These are phyloP conservation scores for Dendrobium chrysotoxum DNA, from an alignment of 106 monocot species.

Conservation along the genomic window DNA sequence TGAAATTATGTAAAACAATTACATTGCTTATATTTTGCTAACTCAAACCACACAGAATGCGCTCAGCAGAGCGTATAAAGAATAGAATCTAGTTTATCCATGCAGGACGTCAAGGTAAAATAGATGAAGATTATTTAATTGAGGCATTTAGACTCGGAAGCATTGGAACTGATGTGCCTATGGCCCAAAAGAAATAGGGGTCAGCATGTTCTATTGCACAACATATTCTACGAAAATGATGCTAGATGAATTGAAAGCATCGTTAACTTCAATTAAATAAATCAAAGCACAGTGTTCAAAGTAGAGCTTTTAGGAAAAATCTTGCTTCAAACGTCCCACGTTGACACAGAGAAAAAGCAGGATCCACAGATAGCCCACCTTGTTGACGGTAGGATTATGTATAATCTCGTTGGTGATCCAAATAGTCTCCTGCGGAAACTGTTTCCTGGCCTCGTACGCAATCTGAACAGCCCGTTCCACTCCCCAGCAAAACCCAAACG, in stretches of 20 bases:
- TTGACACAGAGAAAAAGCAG: background rate
- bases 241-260: background rate
- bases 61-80: background rate
- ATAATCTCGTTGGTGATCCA: constrained; percentile 99
- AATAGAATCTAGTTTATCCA: background rate
- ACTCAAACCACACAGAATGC: background rate
- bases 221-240: background rate
- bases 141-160: too few relatives aligned
- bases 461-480: constrained; percentile 97
- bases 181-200: background rate
- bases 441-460: constrained; percentile 94
- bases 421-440: constrained; percentile 82
- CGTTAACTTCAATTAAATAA: background rate
- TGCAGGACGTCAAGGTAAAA: too few relatives aligned
- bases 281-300: background rate
- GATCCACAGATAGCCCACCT: constrained; percentile 25
- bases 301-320: background rate
- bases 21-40: background rate
- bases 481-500: constrained; percentile 99
- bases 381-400: constrained; percentile 91
- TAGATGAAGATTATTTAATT: too few relatives aligned
- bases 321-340: background rate
- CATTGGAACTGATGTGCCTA: background rate
- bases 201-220: background rate
- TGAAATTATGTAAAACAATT: background rate